Conservation (phyloP, 1,139 yeast genomes). For the Saccharomyces hybrid region DNA sequence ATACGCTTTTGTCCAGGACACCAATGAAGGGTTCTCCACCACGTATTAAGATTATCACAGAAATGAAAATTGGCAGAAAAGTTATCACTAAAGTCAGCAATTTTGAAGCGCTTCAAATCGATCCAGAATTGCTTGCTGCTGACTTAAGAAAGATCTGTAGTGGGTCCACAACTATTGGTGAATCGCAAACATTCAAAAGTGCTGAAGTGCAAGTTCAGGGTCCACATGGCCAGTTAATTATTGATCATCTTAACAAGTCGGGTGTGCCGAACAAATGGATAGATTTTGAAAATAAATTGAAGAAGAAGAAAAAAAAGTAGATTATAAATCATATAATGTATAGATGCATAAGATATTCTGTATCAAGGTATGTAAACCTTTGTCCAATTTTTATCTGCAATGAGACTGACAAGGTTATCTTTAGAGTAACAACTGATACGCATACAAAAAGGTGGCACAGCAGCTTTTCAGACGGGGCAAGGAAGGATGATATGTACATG, state of each 20-base stretch:
- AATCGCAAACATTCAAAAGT: slow-evolving; percentile 44
- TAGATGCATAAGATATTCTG: background rate
- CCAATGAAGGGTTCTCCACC: slow-evolving; percentile 63
- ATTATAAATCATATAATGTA: background rate
- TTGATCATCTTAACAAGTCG: slow-evolving; percentile 50
- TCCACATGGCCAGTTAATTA: slow-evolving; percentile 62
- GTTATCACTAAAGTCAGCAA: slow-evolving; percentile 65
- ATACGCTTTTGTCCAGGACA: slow-evolving; percentile 32
- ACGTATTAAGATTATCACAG: slow-evolving; percentile 56
- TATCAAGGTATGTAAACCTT: background rate
- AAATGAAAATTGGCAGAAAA: slow-evolving; percentile 76
- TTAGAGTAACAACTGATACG: too few species aligned
- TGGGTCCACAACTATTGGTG: slow-evolving; percentile 73
- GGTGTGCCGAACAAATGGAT: slow-evolving; percentile 69
- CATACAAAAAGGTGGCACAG: background rate
- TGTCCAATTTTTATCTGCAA: background rate
- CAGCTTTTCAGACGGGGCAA: background rate
- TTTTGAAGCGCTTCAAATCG: slow-evolving; percentile 60
- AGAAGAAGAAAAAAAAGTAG: slow-evolving; percentile 41
- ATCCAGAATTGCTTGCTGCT: slow-evolving; percentile 57
- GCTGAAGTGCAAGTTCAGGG: slow-evolving; percentile 84
- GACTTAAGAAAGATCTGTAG: slow-evolving; percentile 75
- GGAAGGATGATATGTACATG: background rate
- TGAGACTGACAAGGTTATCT: too few species aligned
- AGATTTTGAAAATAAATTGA: slow-evolving; percentile 56